Evolutionary conservation across 768 basidiomycete genomes (phyloP), one percentile per base, ranked within the genome.

Genomic region (Lentinula edodes): DNA sequence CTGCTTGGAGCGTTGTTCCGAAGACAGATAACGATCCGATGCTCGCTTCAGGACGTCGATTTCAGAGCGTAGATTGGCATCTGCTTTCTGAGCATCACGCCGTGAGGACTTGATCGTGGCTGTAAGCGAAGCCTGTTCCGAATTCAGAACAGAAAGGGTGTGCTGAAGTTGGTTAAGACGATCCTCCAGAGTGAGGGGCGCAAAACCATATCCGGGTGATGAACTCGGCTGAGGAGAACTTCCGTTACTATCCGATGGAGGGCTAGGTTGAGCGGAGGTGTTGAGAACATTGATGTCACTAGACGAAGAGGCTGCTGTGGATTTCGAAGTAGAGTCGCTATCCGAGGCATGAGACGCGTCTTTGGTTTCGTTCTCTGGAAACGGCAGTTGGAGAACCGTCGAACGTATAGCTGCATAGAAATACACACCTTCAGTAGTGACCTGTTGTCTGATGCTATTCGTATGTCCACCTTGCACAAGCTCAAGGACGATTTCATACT

Each of bases 401-500:
- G 23, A 16, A 13, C 5, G 16, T 16, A 5, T 23, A 51, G 48
- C 38, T 9, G 10, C n/a, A 60, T 5, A 16, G 13, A 35, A 54
- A 50, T 43, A 72, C 78, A 59, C 67, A 83, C 81, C 81, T 70
- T 87, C 87, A 0, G 90, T 90, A 0, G 83, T 84, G 62, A 94
- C 84, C 67, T 88, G 86, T 58, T 80, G 81, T 42, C 83, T 77
- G 23, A 89, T 75, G 39, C 66, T 74, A 55, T 70, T 75, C 50
- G 68, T 72, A 65, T 83, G 78, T 28, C 85, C 87, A 6, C 80
- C 80, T 8, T 85, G 84, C 5, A 88, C 85, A 32, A 95, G 80
- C 1, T 82, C 87, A 10, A 97, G 76, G 68, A 94, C 91, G 56
- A 97, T 87, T 68, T 97, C 93, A 67, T 97, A 97, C 70, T 92